Evolutionary conservation across 2,329 filamentous ascomycete species (phyloP).

Genomic region (Xylaria sp.): DNA sequence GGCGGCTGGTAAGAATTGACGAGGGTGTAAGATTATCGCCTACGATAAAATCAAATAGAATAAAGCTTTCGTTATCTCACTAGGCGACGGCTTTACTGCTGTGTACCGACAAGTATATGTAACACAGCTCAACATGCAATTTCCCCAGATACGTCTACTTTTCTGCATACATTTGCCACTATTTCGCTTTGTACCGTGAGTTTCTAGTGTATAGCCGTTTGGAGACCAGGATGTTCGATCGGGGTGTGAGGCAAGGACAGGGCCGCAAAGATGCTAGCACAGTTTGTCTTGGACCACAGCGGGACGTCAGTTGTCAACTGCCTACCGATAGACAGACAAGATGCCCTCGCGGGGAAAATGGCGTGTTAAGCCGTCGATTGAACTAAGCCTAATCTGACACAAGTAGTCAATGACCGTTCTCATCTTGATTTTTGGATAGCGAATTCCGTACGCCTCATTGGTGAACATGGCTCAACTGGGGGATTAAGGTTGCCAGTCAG

Average conservation of each 20-base stretch:
- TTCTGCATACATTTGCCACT: neutral
- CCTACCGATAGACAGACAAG: neutral
- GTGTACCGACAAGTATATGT: neutral
- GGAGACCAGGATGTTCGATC: neutral
- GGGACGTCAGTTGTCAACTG: neutral
- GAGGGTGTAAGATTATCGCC: neutral
- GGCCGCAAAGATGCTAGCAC: neutral
- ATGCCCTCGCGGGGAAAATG: too few species aligned
- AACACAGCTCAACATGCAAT: neutral
- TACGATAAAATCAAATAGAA: neutral
- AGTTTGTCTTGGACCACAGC: neutral
- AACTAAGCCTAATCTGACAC: neutral
- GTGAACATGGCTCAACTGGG: neutral
- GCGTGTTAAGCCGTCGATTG: neutral
- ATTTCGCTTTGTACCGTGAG: too few species aligned
- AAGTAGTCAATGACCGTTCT: neutral
- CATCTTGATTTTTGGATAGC: neutral
- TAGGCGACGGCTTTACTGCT: neutral
- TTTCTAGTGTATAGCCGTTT: neutral
- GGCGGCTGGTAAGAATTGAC: neutral
- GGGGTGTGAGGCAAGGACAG: slow-evolving; percentile 7
- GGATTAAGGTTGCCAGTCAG: neutral
- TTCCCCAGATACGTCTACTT: neutral
- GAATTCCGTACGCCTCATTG: neutral
- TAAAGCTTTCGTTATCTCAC: neutral